Evolutionary conservation across 2,329 filamentous ascomycete species (phyloP).

Genomic region (Colletotrichum incanum): DNA sequence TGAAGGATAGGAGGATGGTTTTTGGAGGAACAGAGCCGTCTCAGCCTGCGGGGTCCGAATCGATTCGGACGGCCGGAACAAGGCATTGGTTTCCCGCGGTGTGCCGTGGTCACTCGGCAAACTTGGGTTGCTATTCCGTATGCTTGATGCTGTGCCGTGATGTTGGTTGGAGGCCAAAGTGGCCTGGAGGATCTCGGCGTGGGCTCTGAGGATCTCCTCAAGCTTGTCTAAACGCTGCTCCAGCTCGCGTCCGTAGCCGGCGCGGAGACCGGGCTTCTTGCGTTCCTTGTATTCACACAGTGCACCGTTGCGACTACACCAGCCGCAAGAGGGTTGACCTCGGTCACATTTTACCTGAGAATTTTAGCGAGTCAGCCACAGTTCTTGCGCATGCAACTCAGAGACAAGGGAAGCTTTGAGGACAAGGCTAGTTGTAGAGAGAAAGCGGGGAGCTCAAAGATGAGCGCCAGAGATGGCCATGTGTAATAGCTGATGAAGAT

Average conservation of each 20-base stretch:
- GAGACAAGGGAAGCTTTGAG: not conserved
- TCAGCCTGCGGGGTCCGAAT: constrained; percentile 70
- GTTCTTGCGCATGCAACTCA: not conserved
- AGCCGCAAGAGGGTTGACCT: constrained; percentile 79
- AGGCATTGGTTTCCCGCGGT: constrained; percentile 62
- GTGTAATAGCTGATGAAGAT: not conserved
- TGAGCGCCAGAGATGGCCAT: not conserved
- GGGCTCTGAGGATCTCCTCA: constrained; percentile 76
- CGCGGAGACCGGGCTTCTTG: constrained; percentile 76
- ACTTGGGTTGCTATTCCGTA: constrained; percentile 66
- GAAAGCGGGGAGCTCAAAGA: constrained; percentile 5
- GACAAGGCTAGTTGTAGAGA: not conserved
- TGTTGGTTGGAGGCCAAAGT: constrained; percentile 61
- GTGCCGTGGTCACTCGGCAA: constrained; percentile 71
- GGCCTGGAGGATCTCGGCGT: constrained; percentile 77
- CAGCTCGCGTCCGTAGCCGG: constrained; percentile 80
- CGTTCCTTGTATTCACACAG: constrained; percentile 78
- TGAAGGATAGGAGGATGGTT: constrained; percentile 66
- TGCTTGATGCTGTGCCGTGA: constrained; percentile 56
- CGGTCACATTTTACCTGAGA: constrained; percentile 81
- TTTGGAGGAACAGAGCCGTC: constrained; percentile 74
- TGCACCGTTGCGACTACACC: constrained; percentile 76
- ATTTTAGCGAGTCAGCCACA: constrained; percentile 29
- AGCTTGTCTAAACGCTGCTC: constrained; percentile 81
- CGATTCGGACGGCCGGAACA: constrained; percentile 67